phyloP scores from a whole-genome alignment of 805 yeast genomes.

The Lipomyces starkeyi region DNA sequence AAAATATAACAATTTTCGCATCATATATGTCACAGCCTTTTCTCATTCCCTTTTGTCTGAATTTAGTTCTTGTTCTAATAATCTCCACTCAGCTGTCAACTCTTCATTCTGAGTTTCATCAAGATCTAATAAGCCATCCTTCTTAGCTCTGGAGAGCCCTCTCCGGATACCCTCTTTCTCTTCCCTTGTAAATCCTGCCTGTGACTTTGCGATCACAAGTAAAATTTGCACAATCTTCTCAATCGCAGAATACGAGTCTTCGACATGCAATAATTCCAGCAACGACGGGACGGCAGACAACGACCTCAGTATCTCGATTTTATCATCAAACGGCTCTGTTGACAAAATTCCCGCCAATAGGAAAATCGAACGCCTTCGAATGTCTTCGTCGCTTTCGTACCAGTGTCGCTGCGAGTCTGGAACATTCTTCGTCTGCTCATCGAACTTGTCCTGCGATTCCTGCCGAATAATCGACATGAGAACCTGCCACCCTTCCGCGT shows the following conservation, averaged over 20 bases:
- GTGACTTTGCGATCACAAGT: constrained; percentile 27
- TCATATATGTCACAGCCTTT: neutral
- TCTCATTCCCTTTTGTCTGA: neutral
- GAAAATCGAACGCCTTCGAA: constrained; percentile 33
- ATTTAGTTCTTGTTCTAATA: constrained; percentile 21
- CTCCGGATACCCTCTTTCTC: constrained; percentile 29
- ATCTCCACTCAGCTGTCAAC: constrained; percentile 33
- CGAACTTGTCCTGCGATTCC: constrained; percentile 13
- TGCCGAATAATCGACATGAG: constrained; percentile 22
- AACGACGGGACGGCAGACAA: constrained; percentile 31
- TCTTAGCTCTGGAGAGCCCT: constrained; percentile 31
- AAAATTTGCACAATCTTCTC: constrained; percentile 32
- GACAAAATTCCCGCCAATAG: constrained; percentile 35
- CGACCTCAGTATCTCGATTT: constrained; percentile 27
- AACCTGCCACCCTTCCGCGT: constrained; percentile 64
- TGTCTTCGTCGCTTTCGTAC: constrained; percentile 23
- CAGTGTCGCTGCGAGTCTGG: constrained; percentile 22
- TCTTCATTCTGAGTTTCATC: constrained; percentile 24
- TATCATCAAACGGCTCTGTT: constrained; percentile 33
- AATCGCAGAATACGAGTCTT: constrained; percentile 31
- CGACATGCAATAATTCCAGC: constrained; percentile 26
- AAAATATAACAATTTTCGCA: neutral
- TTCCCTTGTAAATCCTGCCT: constrained; percentile 31
- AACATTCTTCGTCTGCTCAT: neutral
- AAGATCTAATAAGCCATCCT: constrained; percentile 28